Conservation (phyloP, 1,284 basidiomycete species). For the Ceratobasidium papillatum region DNA sequence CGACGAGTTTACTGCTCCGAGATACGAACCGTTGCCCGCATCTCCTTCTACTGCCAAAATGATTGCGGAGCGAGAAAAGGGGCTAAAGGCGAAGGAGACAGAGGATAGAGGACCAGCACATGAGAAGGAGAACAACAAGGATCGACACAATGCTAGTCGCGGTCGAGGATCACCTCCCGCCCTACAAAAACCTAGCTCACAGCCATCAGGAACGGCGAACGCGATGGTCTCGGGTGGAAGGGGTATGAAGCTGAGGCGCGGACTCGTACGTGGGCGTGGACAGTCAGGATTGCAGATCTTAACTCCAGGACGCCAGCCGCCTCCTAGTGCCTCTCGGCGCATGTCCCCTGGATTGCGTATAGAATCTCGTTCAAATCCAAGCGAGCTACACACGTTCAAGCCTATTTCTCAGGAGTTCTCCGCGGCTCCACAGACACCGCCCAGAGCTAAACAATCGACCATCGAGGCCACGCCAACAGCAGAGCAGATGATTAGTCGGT, state of each 20-base stretch:
- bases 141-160: background rate
- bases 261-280: conserved; percentile 11
- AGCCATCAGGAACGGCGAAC: too few species aligned
- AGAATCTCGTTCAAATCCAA: background rate
- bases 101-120: background rate
- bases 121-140: background rate
- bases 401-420: background rate
- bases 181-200: background rate
- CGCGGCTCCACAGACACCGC: background rate
- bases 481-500: conserved; percentile 19
- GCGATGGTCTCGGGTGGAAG: background rate
- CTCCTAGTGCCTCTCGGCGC: background rate
- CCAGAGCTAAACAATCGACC: background rate
- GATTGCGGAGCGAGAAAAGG: conserved; percentile 26
- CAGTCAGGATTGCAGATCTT: conserved; percentile 11
- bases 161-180: conserved; percentile 5
- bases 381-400: background rate
- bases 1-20: conserved; percentile 25
- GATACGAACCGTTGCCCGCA: conserved; percentile 23
- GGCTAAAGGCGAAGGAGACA: background rate
- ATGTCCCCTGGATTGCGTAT: background rate
- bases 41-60: conserved; percentile 21
- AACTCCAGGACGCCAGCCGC: background rate
- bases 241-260: background rate
- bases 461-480: background rate